These are phyloP conservation scores for Ophiognomonia clavigignenti-juglandacearum DNA, from an alignment of 2,329 filamentous ascomycete genomes.

Conservation along the genomic window DNA sequence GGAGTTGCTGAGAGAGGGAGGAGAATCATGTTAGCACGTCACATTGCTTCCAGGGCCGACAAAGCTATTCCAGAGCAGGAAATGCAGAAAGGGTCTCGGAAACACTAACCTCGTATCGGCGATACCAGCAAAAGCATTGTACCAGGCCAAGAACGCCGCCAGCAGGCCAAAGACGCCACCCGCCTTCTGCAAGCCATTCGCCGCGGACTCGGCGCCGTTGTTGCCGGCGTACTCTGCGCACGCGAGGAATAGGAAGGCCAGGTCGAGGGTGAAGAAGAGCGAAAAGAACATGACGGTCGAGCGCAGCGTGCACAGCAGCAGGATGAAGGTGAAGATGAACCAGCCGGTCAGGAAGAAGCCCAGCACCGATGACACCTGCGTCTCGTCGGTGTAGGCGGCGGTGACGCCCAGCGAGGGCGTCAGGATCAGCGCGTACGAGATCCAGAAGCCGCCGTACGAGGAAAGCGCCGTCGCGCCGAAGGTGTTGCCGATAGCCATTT, in stretches of 20 bases:
- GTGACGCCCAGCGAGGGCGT: constrained; percentile 49
- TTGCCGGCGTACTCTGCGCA: constrained; percentile 55
- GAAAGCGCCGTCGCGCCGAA: constrained; percentile 78
- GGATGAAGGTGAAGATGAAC: constrained; percentile 79
- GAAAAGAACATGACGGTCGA: constrained; percentile 75
- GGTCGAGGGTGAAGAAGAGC: constrained; percentile 72
- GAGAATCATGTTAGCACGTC: constrained; percentile 12
- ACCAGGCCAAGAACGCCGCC: constrained; percentile 80
- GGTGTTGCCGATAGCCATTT: constrained; percentile 84
- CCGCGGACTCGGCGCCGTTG: constrained; percentile 41
- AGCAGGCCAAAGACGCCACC: constrained; percentile 78
- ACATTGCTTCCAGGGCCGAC: background rate
- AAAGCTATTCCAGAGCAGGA: background rate
- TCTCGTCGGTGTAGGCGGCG: constrained; percentile 40
- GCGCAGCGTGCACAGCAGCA: constrained; percentile 69
- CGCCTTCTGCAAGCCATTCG: constrained; percentile 55
- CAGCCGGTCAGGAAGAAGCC: constrained; percentile 74
- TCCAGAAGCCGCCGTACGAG: constrained; percentile 83
- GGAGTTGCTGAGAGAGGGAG: constrained; percentile 57
- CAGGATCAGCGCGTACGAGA: constrained; percentile 67
- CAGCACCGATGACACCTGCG: constrained; percentile 54
- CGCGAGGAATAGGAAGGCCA: constrained; percentile 70
- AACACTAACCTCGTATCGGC: constrained; percentile 57
- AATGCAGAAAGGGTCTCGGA: no score
- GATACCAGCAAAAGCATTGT: constrained; percentile 78